phyloP scores from a whole-genome alignment of 1,139 yeast species.

The Taphrina betulina region DNA sequence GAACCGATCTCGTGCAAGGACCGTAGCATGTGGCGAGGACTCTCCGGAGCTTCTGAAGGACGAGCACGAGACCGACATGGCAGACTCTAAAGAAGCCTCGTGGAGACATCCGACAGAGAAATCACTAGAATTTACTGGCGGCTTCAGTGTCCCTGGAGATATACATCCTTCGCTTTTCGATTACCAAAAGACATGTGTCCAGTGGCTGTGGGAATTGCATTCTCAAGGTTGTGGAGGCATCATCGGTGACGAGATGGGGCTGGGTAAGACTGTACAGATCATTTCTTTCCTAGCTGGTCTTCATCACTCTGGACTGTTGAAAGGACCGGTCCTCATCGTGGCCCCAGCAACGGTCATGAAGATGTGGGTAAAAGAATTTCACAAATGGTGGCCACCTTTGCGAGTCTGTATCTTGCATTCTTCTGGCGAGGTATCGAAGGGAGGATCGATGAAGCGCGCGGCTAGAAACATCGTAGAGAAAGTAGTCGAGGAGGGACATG shows the following conservation, averaged over 20 bases:
- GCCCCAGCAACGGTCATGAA: constrained; percentile 96
- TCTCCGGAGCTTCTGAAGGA: no score
- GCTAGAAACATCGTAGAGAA: constrained; percentile 47
- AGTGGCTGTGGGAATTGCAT: constrained; percentile 75
- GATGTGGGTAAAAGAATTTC: constrained; percentile 96
- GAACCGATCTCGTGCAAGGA: constrained; percentile 41
- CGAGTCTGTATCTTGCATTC: constrained; percentile 84
- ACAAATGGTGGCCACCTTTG: constrained; percentile 97
- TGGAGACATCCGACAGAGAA: constrained; percentile 74
- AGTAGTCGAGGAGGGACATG: constrained; percentile 67
- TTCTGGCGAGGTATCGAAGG: constrained; percentile 81
- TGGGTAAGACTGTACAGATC: constrained; percentile 91
- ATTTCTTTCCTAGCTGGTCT: constrained; percentile 87
- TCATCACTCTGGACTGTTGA: constrained; percentile 72
- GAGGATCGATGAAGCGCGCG: constrained; percentile 48
- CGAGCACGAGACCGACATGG: constrained; percentile 25
- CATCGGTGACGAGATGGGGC: constrained; percentile 96
- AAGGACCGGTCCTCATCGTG: constrained; percentile 78
- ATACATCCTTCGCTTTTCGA: constrained; percentile 82
- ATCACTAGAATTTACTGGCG: constrained; percentile 70
- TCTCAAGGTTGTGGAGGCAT: constrained; percentile 90
- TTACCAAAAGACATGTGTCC: constrained; percentile 85
- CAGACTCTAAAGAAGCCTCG: constrained; percentile 56
- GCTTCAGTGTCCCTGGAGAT: constrained; percentile 83
- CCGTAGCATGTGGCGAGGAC: constrained; percentile 41